Evolutionary conservation across 2,329 filamentous ascomycete species (phyloP).

Genomic region (Chaetomium globosum): DNA sequence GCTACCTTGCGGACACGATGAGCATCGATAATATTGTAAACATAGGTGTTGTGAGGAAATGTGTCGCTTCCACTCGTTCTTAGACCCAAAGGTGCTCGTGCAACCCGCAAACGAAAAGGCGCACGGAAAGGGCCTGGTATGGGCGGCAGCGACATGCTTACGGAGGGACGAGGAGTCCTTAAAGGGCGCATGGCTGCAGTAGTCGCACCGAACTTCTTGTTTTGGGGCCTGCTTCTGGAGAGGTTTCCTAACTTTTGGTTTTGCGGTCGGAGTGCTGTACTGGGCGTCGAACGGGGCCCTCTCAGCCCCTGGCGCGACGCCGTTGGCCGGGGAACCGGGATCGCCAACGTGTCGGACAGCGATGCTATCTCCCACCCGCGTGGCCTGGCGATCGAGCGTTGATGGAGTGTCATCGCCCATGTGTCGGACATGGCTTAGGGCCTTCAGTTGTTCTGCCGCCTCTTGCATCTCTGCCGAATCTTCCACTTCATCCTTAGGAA

Average conservation of each 20-base stretch:
- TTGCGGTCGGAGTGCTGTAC: slow-evolving; percentile 43
- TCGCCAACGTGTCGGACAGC: slow-evolving; percentile 44
- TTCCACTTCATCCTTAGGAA: slow-evolving; percentile 55
- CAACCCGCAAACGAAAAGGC: slow-evolving; percentile 86
- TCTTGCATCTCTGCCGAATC: slow-evolving; percentile 71
- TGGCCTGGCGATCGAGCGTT: slow-evolving; percentile 41
- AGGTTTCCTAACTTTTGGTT: slow-evolving; percentile 51
- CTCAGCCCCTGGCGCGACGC: slow-evolving; percentile 47
- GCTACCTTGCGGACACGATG: slow-evolving; percentile 58
- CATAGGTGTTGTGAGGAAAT: slow-evolving; percentile 87
- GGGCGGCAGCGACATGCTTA: slow-evolving; percentile 68
- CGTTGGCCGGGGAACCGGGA: slow-evolving; percentile 48
- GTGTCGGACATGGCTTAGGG: slow-evolving; percentile 64
- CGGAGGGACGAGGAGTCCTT: slow-evolving; percentile 67
- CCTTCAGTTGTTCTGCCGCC: slow-evolving; percentile 67
- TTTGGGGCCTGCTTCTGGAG: slow-evolving; percentile 54
- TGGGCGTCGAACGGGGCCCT: slow-evolving; percentile 44
- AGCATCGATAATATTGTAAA: slow-evolving; percentile 66
- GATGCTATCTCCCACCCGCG: slow-evolving; percentile 37
- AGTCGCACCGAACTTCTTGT: slow-evolving; percentile 62
- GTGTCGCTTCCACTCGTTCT: slow-evolving; percentile 98
- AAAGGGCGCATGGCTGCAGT: slow-evolving; percentile 66
- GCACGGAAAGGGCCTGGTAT: slow-evolving; percentile 78
- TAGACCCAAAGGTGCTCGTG: slow-evolving; percentile 79
- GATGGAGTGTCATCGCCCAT: slow-evolving; percentile 50